phyloP scores from a whole-genome alignment of 306 rosid genomes.

The Echinosophora koreensis region DNA sequence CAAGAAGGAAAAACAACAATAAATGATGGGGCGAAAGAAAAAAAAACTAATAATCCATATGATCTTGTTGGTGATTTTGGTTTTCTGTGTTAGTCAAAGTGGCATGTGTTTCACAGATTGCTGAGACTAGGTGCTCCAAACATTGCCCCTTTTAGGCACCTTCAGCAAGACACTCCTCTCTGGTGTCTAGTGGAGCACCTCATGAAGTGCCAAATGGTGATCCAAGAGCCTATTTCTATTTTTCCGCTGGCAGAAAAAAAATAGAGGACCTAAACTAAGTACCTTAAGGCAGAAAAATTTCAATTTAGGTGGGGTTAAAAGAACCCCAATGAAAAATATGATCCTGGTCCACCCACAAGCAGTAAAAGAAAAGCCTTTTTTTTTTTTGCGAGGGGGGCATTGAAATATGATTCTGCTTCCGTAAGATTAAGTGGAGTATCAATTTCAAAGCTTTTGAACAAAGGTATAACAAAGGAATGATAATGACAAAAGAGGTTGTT shows the following conservation, averaged over 20 bases:
- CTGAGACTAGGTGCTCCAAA: constrained; percentile 4
- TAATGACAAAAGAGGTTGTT: not conserved
- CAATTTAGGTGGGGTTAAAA: not conserved
- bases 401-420: not conserved
- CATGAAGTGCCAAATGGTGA: not conserved
- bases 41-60: not conserved
- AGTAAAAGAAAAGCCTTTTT: not conserved
- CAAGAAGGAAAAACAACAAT: not conserved
- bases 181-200: constrained; percentile 6
- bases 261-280: not conserved
- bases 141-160: constrained; percentile 27
- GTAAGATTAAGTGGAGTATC: not conserved
- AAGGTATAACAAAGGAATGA: constrained; percentile 18
- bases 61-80: constrained; percentile 2
- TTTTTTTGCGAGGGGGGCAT: not conserved
- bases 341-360: constrained; percentile 4
- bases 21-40: constrained; percentile 28
- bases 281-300: constrained; percentile 3
- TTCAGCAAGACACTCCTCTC: constrained; percentile 15
- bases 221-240: constrained; percentile 15
- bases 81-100: not conserved
- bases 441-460: constrained; percentile 15
- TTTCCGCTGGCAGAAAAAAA: constrained; percentile 8
- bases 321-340: not conserved
- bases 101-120: not conserved